Evolutionary conservation across 257 asterid genomes (phyloP), one percentile per base, ranked within the genome.

Genomic region (Solanum rostratum): DNA sequence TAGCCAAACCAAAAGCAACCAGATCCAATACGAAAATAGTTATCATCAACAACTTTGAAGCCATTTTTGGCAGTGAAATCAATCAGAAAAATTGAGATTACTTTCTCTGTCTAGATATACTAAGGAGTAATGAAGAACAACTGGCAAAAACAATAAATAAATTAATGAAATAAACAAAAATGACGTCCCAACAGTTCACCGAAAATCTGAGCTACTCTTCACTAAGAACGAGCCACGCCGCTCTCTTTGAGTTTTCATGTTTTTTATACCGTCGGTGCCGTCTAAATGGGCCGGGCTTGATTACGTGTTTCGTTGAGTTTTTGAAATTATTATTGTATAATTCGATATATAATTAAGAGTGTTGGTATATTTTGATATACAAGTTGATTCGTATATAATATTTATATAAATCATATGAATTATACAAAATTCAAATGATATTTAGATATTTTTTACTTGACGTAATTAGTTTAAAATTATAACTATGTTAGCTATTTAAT

Each of bases 1-100:
- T 89, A 13, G 99, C 98, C 87, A 95, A 88, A 65, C 94, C 95
- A 83, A 94, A 95, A 82, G 97, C 99, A 85, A 95, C 91, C 73
- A 94, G 92, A 87, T 93, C 97, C 59, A 94, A 68, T 46, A 94
- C 19, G 91, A 94, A 89, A 80, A 93, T 91, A 2, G 79, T 73
- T 43, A 89, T 50, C 78, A 94, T 87, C 30, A 94, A 74, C 57
- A 93, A 66, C 85, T 95, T 95, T 79, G 98, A 94, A 81, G 97
- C 98, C 98, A 95, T 95, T 53, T 50, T 15, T 27, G n/a, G 33
- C 6, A 74, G 14, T 33, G 5, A 78, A 49, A 76, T 52, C 45
- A 19, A 22, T 76, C 41, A 49, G 5, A 24, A 27, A 49, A 92
- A 84, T 88, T 85, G 81, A 86, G 46, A 81, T 59, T 20, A 60